phyloP scores from a whole-genome alignment of 2,329 filamentous ascomycete species.

The Aspergillus latus region DNA sequence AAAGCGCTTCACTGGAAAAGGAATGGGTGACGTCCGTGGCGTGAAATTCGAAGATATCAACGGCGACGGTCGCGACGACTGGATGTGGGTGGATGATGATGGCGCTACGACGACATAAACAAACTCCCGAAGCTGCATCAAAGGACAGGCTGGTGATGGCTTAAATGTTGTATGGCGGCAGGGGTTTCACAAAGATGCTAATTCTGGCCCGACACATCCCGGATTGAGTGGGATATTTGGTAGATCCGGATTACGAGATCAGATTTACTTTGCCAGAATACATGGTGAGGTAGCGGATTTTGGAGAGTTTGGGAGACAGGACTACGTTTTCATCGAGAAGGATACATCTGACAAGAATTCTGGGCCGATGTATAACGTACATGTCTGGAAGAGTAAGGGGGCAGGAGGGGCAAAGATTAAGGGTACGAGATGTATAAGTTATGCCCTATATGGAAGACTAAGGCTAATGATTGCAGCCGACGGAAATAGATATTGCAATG shows the following conservation, averaged over 20 bases:
- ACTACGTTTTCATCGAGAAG: constrained; percentile 21
- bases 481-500: constrained; percentile 32
- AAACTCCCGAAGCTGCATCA: constrained; percentile 1
- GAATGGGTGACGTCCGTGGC: constrained; percentile 10
- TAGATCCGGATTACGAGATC: constrained; percentile 9
- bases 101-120: not conserved
- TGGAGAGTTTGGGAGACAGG: constrained; percentile 13
- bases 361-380: not conserved
- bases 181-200: not conserved
- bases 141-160: constrained; percentile 3
- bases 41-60: constrained; percentile 27
- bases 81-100: not conserved
- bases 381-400: constrained; percentile 5
- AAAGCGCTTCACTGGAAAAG: constrained; percentile 20
- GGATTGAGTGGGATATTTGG: constrained; percentile 3
- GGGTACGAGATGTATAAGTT: not conserved
- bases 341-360: not conserved
- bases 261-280: constrained; percentile 28
- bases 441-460: not conserved
- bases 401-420: not conserved
- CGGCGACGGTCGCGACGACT: constrained; percentile 22
- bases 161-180: constrained; percentile 12
- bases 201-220: constrained; percentile 18
- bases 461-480: constrained; percentile 15
- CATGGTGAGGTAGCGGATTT: constrained; percentile 20